These are phyloP conservation scores for Coemansia sp. DNA, from an alignment of 192 early-diverging fungal genomes.

Conservation along the genomic window DNA sequence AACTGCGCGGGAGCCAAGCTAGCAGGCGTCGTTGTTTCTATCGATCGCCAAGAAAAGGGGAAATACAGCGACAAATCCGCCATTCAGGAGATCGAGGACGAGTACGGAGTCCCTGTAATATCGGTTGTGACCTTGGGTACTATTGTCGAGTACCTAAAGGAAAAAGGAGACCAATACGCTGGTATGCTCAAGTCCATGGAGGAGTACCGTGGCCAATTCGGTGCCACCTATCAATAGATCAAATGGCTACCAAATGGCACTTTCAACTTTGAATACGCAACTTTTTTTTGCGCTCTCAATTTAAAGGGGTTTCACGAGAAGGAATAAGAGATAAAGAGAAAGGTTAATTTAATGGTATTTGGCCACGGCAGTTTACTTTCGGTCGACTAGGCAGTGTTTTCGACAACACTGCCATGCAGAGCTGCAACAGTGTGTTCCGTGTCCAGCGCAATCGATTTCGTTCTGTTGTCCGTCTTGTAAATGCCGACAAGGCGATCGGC, in stretches of 20 bases:
- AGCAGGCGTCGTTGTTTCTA: conserved; percentile 85
- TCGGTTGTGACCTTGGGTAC: conserved; percentile 83
- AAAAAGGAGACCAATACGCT: conserved; percentile 45
- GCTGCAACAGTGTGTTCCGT: conserved; percentile 34
- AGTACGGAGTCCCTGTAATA: conserved; percentile 76
- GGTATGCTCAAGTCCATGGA: conserved; percentile 69
- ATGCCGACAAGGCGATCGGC: conserved; percentile 98
- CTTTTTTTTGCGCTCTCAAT: too few species aligned
- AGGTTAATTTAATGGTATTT: background rate
- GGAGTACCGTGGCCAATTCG: conserved; percentile 78
- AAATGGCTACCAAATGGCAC: too few species aligned
- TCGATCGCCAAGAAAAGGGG: conserved; percentile 88
- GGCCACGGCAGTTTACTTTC: background rate
- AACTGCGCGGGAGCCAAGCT: conserved; percentile 66
- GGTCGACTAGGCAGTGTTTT: background rate
- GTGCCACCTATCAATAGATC: conserved; percentile 57
- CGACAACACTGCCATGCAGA: conserved; percentile 8
- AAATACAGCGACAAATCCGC: conserved; percentile 71
- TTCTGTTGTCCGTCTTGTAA: conserved; percentile 93
- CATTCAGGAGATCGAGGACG: conserved; percentile 87
- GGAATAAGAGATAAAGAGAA: too few species aligned
- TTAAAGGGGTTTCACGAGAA: too few species aligned
- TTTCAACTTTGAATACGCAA: too few species aligned
- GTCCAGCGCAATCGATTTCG: conserved; percentile 65
- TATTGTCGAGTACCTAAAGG: conserved; percentile 85